These are phyloP conservation scores for Nasturtium officinale DNA, from an alignment of 345 rosid genomes.

Conservation along the genomic window DNA sequence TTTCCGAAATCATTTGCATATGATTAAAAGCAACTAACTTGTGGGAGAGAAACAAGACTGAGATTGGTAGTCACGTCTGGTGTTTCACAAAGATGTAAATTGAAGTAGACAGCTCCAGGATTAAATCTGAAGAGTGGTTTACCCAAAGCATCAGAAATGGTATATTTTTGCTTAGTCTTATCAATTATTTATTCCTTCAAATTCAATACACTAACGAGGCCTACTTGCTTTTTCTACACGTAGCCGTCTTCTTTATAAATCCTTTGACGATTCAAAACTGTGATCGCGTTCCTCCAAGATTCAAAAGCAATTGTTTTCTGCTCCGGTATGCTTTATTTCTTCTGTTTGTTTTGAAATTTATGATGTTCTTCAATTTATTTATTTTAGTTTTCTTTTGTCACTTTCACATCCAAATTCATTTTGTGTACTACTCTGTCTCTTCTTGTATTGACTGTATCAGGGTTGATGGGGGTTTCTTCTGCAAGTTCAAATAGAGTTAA, in stretches of 20 bases:
- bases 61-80: constrained; percentile 30
- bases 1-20: neutral
- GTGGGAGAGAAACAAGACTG: constrained; percentile 18
- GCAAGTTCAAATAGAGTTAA: constrained; percentile 47
- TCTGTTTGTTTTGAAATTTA: neutral
- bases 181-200: constrained; percentile 14
- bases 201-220: neutral
- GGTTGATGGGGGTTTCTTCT: constrained; percentile 21
- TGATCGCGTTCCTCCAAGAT: constrained; percentile 1
- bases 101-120: constrained; percentile 11
- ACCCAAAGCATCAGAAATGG: constrained; percentile 20
- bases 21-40: constrained; percentile 1
- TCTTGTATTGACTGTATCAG: constrained; percentile 11
- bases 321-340: neutral
- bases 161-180: constrained; percentile 14
- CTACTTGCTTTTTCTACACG: constrained; percentile 7
- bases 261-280: constrained; percentile 26
- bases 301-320: constrained; percentile 4
- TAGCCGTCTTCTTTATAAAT: constrained; percentile 6
- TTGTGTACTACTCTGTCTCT: neutral
- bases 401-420: neutral
- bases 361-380: too few species aligned
- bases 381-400: too few species aligned
- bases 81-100: neutral
- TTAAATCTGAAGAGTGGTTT: neutral